Base-by-base conservation (phyloP, 371 early-diverging fungal species). In the Parasitella parasitica region DNA sequence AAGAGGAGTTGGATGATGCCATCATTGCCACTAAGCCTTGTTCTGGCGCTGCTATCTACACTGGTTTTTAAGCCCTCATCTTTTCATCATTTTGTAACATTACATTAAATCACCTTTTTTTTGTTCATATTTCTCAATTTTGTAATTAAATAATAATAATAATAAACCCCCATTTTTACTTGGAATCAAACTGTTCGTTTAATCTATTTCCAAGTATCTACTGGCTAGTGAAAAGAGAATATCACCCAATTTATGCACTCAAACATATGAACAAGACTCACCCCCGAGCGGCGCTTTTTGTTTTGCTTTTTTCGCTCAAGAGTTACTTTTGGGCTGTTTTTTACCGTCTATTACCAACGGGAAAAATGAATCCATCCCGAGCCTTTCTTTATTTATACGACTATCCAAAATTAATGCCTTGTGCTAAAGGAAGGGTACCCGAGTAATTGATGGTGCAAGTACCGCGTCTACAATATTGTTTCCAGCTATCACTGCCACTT, bases 341-440 rank as follows among this genome's bases (percentile, higher is more conserved):
- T n/a, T n/a, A n/a, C n/a, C n/a, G n/a, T n/a, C n/a, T n/a, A n/a
- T n/a, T n/a, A n/a, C n/a, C n/a, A n/a, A n/a, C n/a, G n/a, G n/a
- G n/a, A n/a, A n/a, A n/a, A n/a, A n/a, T n/a, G n/a, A n/a, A n/a
- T n/a, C n/a, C n/a, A n/a, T n/a, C n/a, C n/a, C n/a, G n/a, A n/a
- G n/a, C n/a, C 11, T 32, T 32, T 32, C 32, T 32, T 32, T 32
- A 32, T 32, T 20, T 8, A 32, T 32, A 3, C 11, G 32, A 3
- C 4, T 89, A 92, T 66, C 91, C 97, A 76, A 97, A 97, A 78
- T 93, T 94, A 74, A 97, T 97, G 39, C 98, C 98, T 76, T 97
- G 97, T n/a, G 98, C 97, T 38, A 97, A 84, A 35, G 98, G 98
- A 13, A 97, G 80, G 64, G 86, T 81, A 6, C 96, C 95, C 55